phyloP scores from a whole-genome alignment of 768 basidiomycete species.

The Lactifluus subvellereus region DNA sequence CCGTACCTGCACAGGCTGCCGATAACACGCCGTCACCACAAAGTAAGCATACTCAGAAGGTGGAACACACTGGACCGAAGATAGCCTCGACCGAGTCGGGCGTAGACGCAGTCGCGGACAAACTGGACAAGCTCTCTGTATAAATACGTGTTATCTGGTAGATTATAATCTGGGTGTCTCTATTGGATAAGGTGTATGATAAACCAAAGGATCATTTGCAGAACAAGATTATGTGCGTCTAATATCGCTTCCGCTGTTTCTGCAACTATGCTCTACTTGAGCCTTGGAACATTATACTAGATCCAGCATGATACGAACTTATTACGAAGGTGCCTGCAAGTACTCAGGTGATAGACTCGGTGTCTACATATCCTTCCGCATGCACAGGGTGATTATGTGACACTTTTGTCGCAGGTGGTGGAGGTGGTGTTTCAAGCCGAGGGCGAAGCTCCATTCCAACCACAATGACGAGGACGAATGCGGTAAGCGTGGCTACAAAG shows the following conservation, averaged over 20 bases:
- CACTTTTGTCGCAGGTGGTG: conserved; percentile 25
- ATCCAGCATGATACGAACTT: not conserved
- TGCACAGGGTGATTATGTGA: conserved; percentile 2
- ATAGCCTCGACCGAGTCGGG: conserved; percentile 22
- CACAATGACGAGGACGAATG: conserved; percentile 65
- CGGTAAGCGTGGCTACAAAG: conserved; percentile 50
- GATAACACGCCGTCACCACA: conserved; percentile 12
- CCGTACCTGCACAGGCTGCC: not conserved
- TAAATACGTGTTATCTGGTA: conserved; percentile 2
- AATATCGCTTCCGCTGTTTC: not conserved
- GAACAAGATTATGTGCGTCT: conserved; percentile 1
- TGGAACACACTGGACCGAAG: not conserved
- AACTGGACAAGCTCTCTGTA: conserved; percentile 55
- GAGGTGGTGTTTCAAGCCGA: conserved; percentile 35
- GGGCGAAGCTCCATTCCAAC: conserved; percentile 60
- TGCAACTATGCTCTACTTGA: not conserved
- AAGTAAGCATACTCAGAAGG: conserved; percentile 25
- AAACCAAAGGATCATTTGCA: conserved; percentile 7
- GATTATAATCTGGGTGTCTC: conserved; percentile 20
- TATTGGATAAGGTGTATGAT: conserved; percentile 18
- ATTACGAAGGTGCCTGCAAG: not conserved
- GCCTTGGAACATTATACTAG: not conserved
- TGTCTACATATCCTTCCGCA: conserved; percentile 11
- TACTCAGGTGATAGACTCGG: conserved; percentile 15
- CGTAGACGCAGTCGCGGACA: conserved; percentile 39